Base-by-base conservation (phyloP, 352 stramenopile species). In the Pythium coloratum region DNA sequence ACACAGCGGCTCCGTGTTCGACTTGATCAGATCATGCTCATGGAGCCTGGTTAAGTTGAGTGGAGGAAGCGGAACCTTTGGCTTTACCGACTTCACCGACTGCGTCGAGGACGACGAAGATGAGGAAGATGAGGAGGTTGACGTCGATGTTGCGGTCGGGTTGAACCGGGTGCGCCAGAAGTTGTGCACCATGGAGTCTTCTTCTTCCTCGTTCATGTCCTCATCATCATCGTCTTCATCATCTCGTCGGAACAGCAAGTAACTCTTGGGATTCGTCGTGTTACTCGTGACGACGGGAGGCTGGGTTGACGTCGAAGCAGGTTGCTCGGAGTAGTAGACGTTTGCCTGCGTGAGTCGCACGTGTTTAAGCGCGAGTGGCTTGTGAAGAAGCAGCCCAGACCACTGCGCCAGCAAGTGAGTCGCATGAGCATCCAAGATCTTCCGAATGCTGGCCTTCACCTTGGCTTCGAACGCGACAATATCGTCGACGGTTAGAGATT, bases 301-400 rank as follows among this genome's bases (percentile, higher is more conserved):
- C 8, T 44, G 51, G 2, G 57, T 12, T n/a, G 33, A 49, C 24
- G 14, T 47, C 18, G 13, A 18, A 26, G 49, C 44, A n/a, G 58
- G 38, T 46, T 70, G 76, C 36, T 90, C 80, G 28, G 80, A 85
- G 36, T 92, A 92, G 55, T 92, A 92, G 18, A 82, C 79, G 60
- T 92, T 89, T 24, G 87, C 62, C 28, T 92, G 82, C 13, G 84
- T 92, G 34, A 92, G 77, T 46, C 85, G 82, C 20, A 89, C 64
- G n/a, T 66, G 65, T 18, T 62, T 66, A 20, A 92, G 64, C 56
- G 83, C 64, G 0, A 83, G 72, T 2, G 82, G 80, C 18, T 84
- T 70, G 13, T 72, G 68, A n/a, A 80, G 33, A 14, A 92, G 53
- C 2, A 73, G 73, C 18, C 71, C 47, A 2, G 82, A 76, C 84